Evolutionary conservation across 2,329 filamentous ascomycete species (phyloP), one percentile per base, ranked within the genome.

Genomic region (Penicillium crustosum): DNA sequence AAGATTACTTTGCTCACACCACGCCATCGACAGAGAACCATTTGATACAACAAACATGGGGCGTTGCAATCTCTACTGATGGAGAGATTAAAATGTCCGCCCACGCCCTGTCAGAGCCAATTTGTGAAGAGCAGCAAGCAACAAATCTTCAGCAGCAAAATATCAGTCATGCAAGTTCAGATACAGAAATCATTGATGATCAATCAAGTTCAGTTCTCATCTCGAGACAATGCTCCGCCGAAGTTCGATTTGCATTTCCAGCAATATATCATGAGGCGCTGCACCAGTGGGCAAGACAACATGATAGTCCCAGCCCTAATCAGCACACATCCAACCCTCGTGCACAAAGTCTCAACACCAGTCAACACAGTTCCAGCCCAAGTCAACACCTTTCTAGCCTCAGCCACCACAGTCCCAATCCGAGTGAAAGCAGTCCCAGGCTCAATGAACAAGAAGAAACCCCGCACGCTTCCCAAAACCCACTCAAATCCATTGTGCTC

Each of bases 241-340:
- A 62, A 25, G 61, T 63, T 15, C 39, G 31, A 25, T 51, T 67
- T 47, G 64, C 62, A 12, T 67, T 66, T 25, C 65, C 65, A 9
- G 64, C 60, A 27, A 10, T 65, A 0, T 62, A 65, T 21, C 62
- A 59, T 13, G 64, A 59, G 19, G 36, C 63, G 15, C 31, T 65
- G 1, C 55, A 62, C 17, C 63, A 67, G 31, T 67, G 63, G 60
- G 25, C 27, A 4, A 54, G 49, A 33, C 51, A 53, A 35, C 17
- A 19, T 35, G 29, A 15, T 36, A 44, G 19, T n/a, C 25, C 25
- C 6, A 21, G 8, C 29, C 39, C 17, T 6, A 45, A 12, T 23
- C 39, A 27, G 5, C n/a, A 35, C 13, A 27, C 8, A 21, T 7
- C 39, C 10, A 17, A 13, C 4, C n/a, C 10, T 15, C 25, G 3